Evolutionary conservation across 2,329 filamentous ascomycete species (phyloP).

Genomic region (Rhynchosporium agropyri): DNA sequence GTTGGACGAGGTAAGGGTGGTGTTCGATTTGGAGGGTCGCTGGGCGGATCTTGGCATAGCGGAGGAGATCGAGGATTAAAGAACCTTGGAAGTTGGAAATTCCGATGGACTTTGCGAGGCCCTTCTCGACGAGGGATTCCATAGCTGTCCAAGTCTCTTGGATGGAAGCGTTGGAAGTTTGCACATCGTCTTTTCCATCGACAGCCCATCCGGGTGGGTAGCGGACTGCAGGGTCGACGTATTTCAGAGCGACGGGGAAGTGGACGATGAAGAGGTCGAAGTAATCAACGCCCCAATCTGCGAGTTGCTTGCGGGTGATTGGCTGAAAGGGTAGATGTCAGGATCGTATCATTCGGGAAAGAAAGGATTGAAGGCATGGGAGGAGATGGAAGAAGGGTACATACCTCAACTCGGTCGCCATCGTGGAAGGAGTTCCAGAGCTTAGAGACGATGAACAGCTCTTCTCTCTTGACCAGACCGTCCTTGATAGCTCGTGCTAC

Average conservation of each 20-base stretch:
- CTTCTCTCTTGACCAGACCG: constrained; percentile 77
- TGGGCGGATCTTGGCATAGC: constrained; percentile 73
- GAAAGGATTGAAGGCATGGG: background rate
- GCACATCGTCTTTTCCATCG: constrained; percentile 63
- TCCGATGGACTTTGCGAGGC: constrained; percentile 73
- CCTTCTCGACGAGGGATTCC: constrained; percentile 71
- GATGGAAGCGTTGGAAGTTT: constrained; percentile 69
- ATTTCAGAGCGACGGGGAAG: constrained; percentile 86
- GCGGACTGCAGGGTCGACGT: constrained; percentile 75
- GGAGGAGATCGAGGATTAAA: constrained; percentile 76
- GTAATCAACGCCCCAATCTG: constrained; percentile 84
- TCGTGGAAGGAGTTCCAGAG: constrained; percentile 94
- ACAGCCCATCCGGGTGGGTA: constrained; percentile 81
- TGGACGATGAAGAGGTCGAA: constrained; percentile 90
- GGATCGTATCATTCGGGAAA: background rate
- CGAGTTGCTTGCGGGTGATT: constrained; percentile 75
- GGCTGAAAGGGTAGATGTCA: constrained; percentile 44
- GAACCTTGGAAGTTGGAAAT: constrained; percentile 82
- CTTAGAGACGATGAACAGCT: constrained; percentile 91
- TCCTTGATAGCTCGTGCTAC: constrained; percentile 79
- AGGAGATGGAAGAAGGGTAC: background rate
- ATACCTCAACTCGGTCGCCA: constrained; percentile 65
- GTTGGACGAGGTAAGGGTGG: constrained; percentile 84
- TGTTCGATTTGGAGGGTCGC: constrained; percentile 86
- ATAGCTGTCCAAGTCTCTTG: constrained; percentile 83